Evolutionary conservation across 2,329 filamentous ascomycete genomes (phyloP), one percentile per base, ranked within the genome.

Genomic region (Fusarium praegraminearum): DNA sequence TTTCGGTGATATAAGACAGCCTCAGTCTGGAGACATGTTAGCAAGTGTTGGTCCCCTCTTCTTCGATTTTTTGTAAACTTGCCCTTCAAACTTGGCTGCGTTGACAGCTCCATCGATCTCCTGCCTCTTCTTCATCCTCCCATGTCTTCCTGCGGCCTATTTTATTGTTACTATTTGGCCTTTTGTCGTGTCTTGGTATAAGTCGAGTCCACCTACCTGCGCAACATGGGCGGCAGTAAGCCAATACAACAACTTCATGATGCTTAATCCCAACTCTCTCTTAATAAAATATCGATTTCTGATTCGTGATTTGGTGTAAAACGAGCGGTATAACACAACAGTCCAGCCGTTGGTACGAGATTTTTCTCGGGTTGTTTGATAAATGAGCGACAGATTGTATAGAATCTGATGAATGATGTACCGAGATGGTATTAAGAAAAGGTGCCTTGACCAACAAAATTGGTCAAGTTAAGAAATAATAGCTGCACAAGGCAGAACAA

Each of bases 1-100:
- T 74, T n/a, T 72, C 70, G 16, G 70, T 75, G 46, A 76, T 38
- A 32, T 72, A 70, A 15, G 73, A 75, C 43, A 75, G 35, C 33
- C 70, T 62, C 55, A 75, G 55, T 30, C 73, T 75, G 28, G 26
- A 32, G 24, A 35, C n/a, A 49, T 59, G 58, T 63, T 59, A 65
- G n/a, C 22, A 35, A 32, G 9, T 16, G n/a, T n/a, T 15, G 16
- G 32, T 22, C 5, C 10, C 24, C 18, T 22, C 12, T 28, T 28
- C 18, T 18, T 35, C 3, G 32, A n/a, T 20, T 28, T 26, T 41
- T 12, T 22, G 20, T 32, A 30, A 33, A 57, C 59, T 60, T 46
- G 67, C 74, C 74, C 74, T 74, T 76, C 74, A 36, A 75, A 75
- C 40, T 73, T 71, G 28, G 54, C 44, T 8, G 52, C 63, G 11